A percentile compares a stretch with the other conserved stretches of the same genome.
Conservation (phyloP, 2,329 filamentous ascomycete species). For the Penicillium sp. region DNA sequence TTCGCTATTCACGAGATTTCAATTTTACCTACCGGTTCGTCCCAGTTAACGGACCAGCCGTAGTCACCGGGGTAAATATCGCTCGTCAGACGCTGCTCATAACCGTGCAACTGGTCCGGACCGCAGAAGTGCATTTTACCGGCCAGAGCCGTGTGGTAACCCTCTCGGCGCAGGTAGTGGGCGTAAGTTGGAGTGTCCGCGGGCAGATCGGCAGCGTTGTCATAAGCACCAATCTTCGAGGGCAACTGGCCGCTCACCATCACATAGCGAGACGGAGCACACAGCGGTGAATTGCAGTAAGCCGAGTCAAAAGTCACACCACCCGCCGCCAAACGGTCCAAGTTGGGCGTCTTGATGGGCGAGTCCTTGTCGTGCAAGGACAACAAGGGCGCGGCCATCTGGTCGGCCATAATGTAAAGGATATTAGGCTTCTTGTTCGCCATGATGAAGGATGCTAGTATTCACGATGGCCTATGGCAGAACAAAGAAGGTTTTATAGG, state of each 20-base stretch:
- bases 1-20: not conserved
- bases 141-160: slow-evolving; percentile 86
- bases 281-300: slow-evolving; percentile 91
- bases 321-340: slow-evolving; percentile 76
- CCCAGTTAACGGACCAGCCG: slow-evolving; percentile 95
- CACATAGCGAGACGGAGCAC: slow-evolving; percentile 88
- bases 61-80: slow-evolving; percentile 96
- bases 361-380: slow-evolving; percentile 89
- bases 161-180: slow-evolving; percentile 80
- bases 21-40: slow-evolving; percentile 64
- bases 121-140: slow-evolving; percentile 98
- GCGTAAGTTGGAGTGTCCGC: slow-evolving; percentile 89
- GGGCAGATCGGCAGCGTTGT: slow-evolving; percentile 82
- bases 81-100: slow-evolving; percentile 87
- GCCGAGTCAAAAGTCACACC: slow-evolving; percentile 91
- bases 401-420: slow-evolving; percentile 95
- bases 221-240: slow-evolving; percentile 87
- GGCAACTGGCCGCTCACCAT: slow-evolving; percentile 92
- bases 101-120: slow-evolving; percentile 85
- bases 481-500: slow-evolving; percentile 1
- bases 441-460: slow-evolving; percentile 25
- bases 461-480: not conserved
- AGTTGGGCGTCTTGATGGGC: slow-evolving; percentile 87
- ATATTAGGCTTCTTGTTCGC: slow-evolving; percentile 66
- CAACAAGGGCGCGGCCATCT: slow-evolving; percentile 84